A percentile compares a stretch with the other conserved stretches of the same genome.
Evolutionary conservation across 345 rosid species (phyloP).

Genomic region (Balakata baccata): DNA sequence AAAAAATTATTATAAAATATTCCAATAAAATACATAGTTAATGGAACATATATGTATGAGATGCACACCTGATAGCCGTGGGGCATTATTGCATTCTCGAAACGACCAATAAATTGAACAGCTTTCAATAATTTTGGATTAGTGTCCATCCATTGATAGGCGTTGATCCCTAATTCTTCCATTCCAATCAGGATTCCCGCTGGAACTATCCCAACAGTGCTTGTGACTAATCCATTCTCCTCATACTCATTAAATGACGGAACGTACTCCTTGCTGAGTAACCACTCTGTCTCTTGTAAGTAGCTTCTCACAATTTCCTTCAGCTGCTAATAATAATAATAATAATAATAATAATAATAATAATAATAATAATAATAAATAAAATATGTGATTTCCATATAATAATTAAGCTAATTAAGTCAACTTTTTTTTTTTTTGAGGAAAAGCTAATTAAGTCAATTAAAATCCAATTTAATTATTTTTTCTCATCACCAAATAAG

Average conservation of each 20-base stretch:
- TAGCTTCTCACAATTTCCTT: neutral
- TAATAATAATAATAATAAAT: neutral
- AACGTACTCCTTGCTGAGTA: neutral
- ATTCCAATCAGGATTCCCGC: neutral
- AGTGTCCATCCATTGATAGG: slow-evolving; percentile 1
- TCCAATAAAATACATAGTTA: too few relatives aligned
- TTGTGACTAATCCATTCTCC: neutral
- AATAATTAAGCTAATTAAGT: too few relatives aligned
- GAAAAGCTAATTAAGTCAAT: too few relatives aligned
- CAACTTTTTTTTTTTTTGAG: too few relatives aligned
- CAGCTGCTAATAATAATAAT: neutral
- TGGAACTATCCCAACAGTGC: neutral
- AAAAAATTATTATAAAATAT: too few relatives aligned
- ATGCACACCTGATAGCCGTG: neutral
- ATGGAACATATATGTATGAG: too few relatives aligned
- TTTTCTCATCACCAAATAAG: too few relatives aligned
- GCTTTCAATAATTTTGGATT: neutral
- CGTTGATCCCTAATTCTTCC: neutral
- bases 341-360: neutral
- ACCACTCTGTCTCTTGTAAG: neutral
- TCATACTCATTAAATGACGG: slow-evolving; percentile 7
- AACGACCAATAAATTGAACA: neutral
- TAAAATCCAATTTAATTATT: too few relatives aligned
- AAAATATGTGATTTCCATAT: neutral
- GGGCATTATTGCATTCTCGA: neutral